Percentiles rank a stretch among this genome's conserved stretches.
These are phyloP conservation scores for Didymellaceae sp. DNA, from an alignment of 2,329 filamentous ascomycete genomes.

Conservation along the genomic window DNA sequence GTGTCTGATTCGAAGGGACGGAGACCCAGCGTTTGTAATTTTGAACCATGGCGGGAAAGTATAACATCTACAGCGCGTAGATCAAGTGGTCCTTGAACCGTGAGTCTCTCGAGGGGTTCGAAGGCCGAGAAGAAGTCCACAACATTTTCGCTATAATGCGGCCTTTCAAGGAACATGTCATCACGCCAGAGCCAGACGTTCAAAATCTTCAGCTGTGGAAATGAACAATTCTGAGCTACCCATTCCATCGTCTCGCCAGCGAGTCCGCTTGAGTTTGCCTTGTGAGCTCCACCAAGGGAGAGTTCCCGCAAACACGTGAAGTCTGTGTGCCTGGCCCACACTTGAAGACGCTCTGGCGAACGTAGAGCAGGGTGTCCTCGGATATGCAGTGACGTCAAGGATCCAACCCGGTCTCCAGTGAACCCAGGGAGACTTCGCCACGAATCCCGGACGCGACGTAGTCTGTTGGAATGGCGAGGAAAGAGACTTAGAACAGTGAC, in stretches of 20 bases:
- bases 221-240: conserved; percentile 18
- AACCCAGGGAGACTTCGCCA: conserved; percentile 31
- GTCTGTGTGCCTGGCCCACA: conserved; percentile 25
- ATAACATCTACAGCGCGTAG: conserved; percentile 19
- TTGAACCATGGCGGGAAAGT: conserved; percentile 10
- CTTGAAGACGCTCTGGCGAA: conserved; percentile 10
- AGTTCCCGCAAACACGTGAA: conserved; percentile 27
- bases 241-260: conserved; percentile 27
- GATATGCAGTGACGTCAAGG: conserved; percentile 25
- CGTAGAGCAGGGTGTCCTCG: conserved; percentile 7
- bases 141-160: conserved; percentile 26
- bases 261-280: conserved; percentile 4
- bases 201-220: conserved; percentile 1
- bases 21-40: not conserved
- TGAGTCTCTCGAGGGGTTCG: conserved; percentile 23
- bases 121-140: conserved; percentile 25
- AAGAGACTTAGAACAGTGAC: conserved; percentile 13
- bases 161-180: conserved; percentile 16
- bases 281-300: conserved; percentile 13
- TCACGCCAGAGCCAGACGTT: conserved; percentile 3
- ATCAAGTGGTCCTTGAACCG: conserved; percentile 22
- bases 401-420: conserved; percentile 10
- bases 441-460: conserved; percentile 2
- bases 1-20: not conserved
- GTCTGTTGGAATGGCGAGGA: not conserved